A percentile compares a stretch with the other conserved stretches of the same genome.
Conservation (phyloP, 495 filamentous ascomycete species). For the Penicillium paradoxum region DNA sequence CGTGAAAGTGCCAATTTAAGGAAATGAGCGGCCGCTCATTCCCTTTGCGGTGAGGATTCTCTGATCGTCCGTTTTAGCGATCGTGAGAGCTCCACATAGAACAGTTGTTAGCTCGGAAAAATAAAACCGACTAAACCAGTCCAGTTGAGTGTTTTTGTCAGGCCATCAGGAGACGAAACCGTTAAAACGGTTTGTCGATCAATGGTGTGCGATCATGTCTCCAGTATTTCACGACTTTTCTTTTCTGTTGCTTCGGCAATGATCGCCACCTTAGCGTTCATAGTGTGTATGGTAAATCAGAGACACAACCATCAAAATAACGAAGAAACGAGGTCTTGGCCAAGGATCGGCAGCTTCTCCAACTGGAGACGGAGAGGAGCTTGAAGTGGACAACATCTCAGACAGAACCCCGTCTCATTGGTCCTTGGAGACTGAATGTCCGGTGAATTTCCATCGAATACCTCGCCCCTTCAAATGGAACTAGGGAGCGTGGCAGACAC, state of each 20-base stretch:
- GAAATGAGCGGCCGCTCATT: constrained; percentile 23
- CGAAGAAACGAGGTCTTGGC: not conserved
- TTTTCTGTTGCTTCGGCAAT: not conserved
- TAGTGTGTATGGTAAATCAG: not conserved
- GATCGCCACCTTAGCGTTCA: not conserved
- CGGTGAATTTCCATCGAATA: not conserved
- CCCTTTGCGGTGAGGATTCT: constrained; percentile 28
- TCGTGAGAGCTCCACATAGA: constrained; percentile 12
- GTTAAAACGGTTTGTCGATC: constrained; percentile 29
- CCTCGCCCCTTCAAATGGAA: constrained; percentile 4
- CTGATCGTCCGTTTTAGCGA: constrained; percentile 31
- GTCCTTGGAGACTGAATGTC: not conserved
- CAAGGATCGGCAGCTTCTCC: constrained; percentile 1
- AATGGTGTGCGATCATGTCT: constrained; percentile 6
- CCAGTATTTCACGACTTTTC: not conserved
- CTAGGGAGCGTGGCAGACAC: constrained; percentile 15
- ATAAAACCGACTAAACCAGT: not conserved
- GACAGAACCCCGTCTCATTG: not conserved
- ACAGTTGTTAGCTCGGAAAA: not conserved
- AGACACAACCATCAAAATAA: not conserved
- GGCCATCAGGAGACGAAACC: constrained; percentile 16
- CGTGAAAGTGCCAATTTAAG: constrained; percentile 26
- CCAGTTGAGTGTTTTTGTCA: constrained; percentile 4
- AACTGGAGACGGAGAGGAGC: constrained; percentile 4
- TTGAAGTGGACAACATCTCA: constrained; percentile 7